Percentiles rank a stretch among this genome's conserved stretches.
These are phyloP conservation scores for Neurospora sp. DNA, from an alignment of 495 filamentous ascomycete species.

Conservation along the genomic window DNA sequence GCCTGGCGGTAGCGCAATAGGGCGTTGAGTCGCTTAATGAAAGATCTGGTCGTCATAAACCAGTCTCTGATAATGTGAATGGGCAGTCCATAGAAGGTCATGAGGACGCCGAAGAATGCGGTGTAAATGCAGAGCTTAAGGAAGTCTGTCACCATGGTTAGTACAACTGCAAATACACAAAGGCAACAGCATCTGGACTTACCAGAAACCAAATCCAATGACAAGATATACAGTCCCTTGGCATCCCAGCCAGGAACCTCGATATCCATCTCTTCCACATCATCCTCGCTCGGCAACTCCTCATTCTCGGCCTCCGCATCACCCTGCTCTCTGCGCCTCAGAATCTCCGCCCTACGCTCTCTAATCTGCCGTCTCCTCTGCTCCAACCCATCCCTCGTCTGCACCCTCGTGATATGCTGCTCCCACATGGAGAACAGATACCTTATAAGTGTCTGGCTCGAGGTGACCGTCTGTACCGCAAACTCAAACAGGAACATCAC, in stretches of 20 bases:
- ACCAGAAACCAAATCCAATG: slow-evolving; percentile 78
- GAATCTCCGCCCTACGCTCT: slow-evolving; percentile 52
- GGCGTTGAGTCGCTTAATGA: slow-evolving; percentile 75
- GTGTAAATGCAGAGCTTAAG: slow-evolving; percentile 81
- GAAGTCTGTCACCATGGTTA: slow-evolving; percentile 50
- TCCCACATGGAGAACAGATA: slow-evolving; percentile 77
- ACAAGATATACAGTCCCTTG: slow-evolving; percentile 88
- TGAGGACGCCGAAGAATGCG: slow-evolving; percentile 84
- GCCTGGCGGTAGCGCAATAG: slow-evolving; percentile 83
- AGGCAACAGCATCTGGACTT: slow-evolving; percentile 11
- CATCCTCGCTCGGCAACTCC: slow-evolving; percentile 56
- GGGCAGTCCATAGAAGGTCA: slow-evolving; percentile 87
- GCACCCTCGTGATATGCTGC: slow-evolving; percentile 59
- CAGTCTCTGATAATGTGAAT: slow-evolving; percentile 96
- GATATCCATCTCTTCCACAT: slow-evolving; percentile 84
- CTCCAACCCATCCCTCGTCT: slow-evolving; percentile 53
- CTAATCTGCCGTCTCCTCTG: slow-evolving; percentile 47
- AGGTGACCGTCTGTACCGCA: slow-evolving; percentile 70
- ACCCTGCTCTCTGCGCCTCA: slow-evolving; percentile 48
- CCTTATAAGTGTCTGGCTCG: slow-evolving; percentile 64
- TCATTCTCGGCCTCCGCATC: slow-evolving; percentile 28
- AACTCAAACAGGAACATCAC: slow-evolving; percentile 99
- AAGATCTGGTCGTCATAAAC: slow-evolving; percentile 85
- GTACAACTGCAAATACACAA: not conserved
- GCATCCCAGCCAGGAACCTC: slow-evolving; percentile 95